Evolutionary conservation across 768 basidiomycete genomes (phyloP), one percentile per base, ranked within the genome.

Genomic region (Tephrocybe rancida): DNA sequence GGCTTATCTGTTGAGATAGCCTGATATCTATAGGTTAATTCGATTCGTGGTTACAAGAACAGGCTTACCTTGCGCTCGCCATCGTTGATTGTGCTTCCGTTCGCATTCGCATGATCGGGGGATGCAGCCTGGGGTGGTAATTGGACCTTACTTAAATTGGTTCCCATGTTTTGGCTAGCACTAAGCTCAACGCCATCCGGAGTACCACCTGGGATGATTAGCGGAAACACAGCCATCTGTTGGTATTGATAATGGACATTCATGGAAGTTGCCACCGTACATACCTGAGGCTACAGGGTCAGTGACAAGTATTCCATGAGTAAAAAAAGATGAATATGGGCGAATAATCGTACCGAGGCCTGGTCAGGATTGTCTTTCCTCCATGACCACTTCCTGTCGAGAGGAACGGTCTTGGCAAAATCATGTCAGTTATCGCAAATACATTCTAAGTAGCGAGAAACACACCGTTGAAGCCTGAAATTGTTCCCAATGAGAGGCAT

Each of bases 341-440:
- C n/a, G n/a, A n/a, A n/a, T 22, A 19, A 13, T 3, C 38, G 26
- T 49, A 49, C 48, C 27, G 3, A 26, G 1, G 18, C 8, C 16
- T 49, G 48, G 5, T 18, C 9, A 8, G 25, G n/a, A 18, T 26
- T 19, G 6, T 38, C 25, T 18, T 27, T 8, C 38, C 41, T 19
- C 48, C 48, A 49, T 18, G 48, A 49, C 48, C 48, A 39, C 29
- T 39, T 39, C 21, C 48, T 39, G 27, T 18, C 26, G 16, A 41
- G 22, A 21, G 37, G 37, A 19, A 49, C 1, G 25, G 26, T 29
- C 38, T 49, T n/a, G n/a, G n/a, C n/a, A 16, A 30, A 5, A 14
- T 19, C 7, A 44, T 22, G 9, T 25, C 13, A 39, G 38, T 29
- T 44, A 29, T 13, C n/a, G 11, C 13, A 2, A 18, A 18, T 18